A percentile compares a stretch with the other conserved stretches of the same genome.
These are phyloP conservation scores for Coniosporium tulheliwenetii DNA, from an alignment of 2,329 filamentous ascomycete genomes.

Conservation along the genomic window DNA sequence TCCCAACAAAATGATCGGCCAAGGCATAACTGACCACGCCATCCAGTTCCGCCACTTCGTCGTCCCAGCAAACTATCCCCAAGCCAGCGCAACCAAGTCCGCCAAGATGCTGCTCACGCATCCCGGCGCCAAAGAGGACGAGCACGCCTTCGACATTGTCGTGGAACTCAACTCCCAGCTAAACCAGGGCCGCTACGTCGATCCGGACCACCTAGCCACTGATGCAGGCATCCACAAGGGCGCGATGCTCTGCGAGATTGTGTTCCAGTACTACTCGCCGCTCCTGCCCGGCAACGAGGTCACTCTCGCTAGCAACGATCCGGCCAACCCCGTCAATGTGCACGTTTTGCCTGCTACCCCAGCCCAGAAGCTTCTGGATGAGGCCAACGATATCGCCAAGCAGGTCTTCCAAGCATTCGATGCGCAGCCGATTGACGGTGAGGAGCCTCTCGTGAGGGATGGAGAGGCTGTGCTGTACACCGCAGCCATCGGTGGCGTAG, in stretches of 20 bases:
- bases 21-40: constrained; percentile 13
- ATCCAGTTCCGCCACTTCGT: constrained; percentile 15
- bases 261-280: background rate
- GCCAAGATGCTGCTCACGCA: constrained; percentile 15
- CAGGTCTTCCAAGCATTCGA: background rate
- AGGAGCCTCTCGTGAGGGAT: background rate
- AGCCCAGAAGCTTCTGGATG: background rate
- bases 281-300: background rate
- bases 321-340: background rate
- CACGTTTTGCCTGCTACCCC: background rate
- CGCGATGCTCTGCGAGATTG: background rate
- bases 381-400: background rate
- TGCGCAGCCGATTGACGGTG: background rate
- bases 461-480: background rate
- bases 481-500: constrained; percentile 1
- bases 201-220: background rate
- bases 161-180: constrained; percentile 10
- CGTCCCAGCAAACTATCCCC: constrained; percentile 11
- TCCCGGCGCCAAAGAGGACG: constrained; percentile 5
- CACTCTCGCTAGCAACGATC: background rate
- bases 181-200: constrained; percentile 8
- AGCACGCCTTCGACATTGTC: constrained; percentile 13
- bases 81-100: constrained; percentile 15
- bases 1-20: constrained; percentile 5
- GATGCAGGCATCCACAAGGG: background rate